A percentile compares a stretch with the other conserved stretches of the same genome.
Evolutionary conservation across 768 basidiomycete species (phyloP).

Genomic region (Boletus pseudo-olivaceus): DNA sequence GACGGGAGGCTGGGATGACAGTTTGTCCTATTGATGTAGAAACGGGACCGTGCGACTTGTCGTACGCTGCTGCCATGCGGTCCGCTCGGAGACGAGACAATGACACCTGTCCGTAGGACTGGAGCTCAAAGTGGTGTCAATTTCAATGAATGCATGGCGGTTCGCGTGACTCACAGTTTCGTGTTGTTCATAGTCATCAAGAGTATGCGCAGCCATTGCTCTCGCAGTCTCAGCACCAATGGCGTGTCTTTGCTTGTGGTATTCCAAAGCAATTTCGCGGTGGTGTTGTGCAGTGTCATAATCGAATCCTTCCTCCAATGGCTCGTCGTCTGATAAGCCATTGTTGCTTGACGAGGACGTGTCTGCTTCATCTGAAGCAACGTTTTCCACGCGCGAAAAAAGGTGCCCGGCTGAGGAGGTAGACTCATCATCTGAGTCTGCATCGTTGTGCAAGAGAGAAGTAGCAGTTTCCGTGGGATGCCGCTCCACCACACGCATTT

Average conservation of each 20-base stretch:
- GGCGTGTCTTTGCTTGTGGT: conserved; percentile 56
- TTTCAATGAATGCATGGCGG: not conserved
- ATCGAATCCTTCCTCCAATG: conserved; percentile 50
- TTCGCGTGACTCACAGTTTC: conserved; percentile 36
- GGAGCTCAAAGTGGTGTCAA: conserved; percentile 12
- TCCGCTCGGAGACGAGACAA: conserved; percentile 67
- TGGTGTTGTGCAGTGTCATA: conserved; percentile 64
- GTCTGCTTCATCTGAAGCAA: conserved; percentile 19
- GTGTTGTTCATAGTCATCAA: conserved; percentile 43
- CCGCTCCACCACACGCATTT: conserved; percentile 67
- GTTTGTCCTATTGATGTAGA: conserved; percentile 42
- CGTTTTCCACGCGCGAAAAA: conserved; percentile 34
- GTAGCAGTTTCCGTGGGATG: conserved; percentile 34
- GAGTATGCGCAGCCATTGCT: conserved; percentile 47
- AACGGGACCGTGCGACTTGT: conserved; percentile 33
- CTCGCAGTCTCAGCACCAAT: conserved; percentile 53
- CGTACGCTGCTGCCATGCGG: conserved; percentile 48
- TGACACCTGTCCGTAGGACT: conserved; percentile 43
- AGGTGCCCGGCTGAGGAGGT: conserved; percentile 30
- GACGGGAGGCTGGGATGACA: conserved; percentile 41
- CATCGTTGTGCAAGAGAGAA: conserved; percentile 5
- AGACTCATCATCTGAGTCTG: conserved; percentile 74
- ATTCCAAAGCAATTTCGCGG: conserved; percentile 71
- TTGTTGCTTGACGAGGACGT: conserved; percentile 22
- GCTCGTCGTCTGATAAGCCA: conserved; percentile 36